These are phyloP conservation scores for Skeletonema potamos DNA, from an alignment of 108 stramenopile species.

Conservation along the genomic window DNA sequence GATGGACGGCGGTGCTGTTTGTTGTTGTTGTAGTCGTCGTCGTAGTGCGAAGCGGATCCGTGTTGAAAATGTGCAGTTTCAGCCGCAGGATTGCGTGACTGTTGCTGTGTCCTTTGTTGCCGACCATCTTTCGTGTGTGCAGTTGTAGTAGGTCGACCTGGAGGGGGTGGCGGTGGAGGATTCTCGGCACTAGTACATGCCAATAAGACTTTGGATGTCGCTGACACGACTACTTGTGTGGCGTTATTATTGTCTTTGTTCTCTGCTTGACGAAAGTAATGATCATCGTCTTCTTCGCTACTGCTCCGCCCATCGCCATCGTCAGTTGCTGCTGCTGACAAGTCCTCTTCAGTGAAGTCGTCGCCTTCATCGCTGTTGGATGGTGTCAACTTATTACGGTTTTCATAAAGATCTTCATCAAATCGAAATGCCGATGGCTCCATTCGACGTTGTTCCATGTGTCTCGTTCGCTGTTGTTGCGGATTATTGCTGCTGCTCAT, in stretches of 20 bases:
- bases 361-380: neutral
- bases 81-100: too few species aligned
- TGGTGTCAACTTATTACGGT: neutral
- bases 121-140: too few species aligned
- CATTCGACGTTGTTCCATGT: neutral
- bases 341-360: neutral
- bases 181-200: neutral
- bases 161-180: neutral
- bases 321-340: neutral
- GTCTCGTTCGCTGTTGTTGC: neutral
- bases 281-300: neutral
- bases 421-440: neutral
- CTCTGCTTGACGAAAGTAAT: neutral
- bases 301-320: neutral
- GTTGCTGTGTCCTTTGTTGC: too few species aligned
- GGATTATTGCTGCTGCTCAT: too few species aligned
- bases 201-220: neutral
- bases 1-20: slow-evolving; percentile 11
- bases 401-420: neutral
- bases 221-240: too few species aligned
- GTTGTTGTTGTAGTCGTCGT: neutral
- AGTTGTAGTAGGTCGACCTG: neutral
- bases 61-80: too few species aligned
- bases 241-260: neutral
- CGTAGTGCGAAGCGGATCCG: too few species aligned